phyloP scores from a whole-genome alignment of 768 basidiomycete genomes.

The Mycena maculata region DNA sequence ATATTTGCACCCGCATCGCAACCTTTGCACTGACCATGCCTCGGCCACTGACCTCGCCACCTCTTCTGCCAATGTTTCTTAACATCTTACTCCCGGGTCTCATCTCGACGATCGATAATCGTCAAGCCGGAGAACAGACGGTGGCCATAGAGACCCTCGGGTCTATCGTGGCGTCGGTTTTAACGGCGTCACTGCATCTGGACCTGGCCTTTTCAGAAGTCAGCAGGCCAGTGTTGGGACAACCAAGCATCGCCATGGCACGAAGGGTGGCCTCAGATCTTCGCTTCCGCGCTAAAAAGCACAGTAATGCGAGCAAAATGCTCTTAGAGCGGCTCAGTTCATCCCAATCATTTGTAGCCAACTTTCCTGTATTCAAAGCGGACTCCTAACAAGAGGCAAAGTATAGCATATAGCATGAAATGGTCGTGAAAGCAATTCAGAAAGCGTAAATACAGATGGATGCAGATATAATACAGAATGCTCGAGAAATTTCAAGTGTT shows the following conservation, averaged over 20 bases:
- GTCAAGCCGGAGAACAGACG: slow-evolving; percentile 64
- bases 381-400: neutral
- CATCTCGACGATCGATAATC: slow-evolving; percentile 65
- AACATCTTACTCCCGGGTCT: slow-evolving; percentile 74
- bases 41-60: slow-evolving; percentile 60
- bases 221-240: slow-evolving; percentile 63
- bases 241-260: slow-evolving; percentile 72
- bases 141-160: slow-evolving; percentile 72
- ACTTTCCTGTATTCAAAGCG: slow-evolving; percentile 74
- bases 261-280: slow-evolving; percentile 74
- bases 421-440: slow-evolving; percentile 2
- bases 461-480: slow-evolving; percentile 18
- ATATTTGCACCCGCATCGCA: slow-evolving; percentile 71
- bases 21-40: slow-evolving; percentile 78
- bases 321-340: slow-evolving; percentile 72
- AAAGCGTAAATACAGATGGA: slow-evolving; percentile 22
- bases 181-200: slow-evolving; percentile 75
- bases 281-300: slow-evolving; percentile 54
- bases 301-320: slow-evolving; percentile 60
- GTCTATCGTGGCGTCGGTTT: slow-evolving; percentile 70
- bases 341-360: slow-evolving; percentile 74
- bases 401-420: slow-evolving; percentile 5
- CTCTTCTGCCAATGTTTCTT: slow-evolving; percentile 80
- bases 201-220: slow-evolving; percentile 75
- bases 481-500: slow-evolving; percentile 10